phyloP scores from a whole-genome alignment of 1,139 yeast species.

The Taphrina pruni region DNA sequence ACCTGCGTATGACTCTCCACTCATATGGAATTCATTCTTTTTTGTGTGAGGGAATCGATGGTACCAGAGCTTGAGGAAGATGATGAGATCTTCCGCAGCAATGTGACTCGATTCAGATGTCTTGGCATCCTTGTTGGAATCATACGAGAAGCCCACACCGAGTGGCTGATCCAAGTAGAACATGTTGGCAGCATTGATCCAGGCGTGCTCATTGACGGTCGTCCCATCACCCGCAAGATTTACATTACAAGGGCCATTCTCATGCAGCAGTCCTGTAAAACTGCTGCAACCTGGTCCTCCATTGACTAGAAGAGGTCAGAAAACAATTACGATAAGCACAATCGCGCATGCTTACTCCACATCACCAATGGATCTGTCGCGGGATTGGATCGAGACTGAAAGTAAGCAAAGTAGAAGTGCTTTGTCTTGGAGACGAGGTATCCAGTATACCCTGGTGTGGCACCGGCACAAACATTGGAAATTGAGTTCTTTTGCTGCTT shows the following conservation, averaged over 20 bases:
- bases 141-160: constrained; percentile 85
- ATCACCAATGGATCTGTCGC: constrained; percentile 78
- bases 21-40: constrained; percentile 59
- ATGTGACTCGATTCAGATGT: neutral
- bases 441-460: constrained; percentile 63
- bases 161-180: constrained; percentile 83
- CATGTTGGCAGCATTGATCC: constrained; percentile 34
- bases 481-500: neutral
- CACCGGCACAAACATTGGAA: constrained; percentile 15
- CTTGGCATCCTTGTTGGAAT: constrained; percentile 49
- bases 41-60: constrained; percentile 67
- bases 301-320: constrained; percentile 56
- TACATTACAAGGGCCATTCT: constrained; percentile 84
- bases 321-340: no score
- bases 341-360: constrained; percentile 68
- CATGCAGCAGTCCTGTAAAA: constrained; percentile 94
- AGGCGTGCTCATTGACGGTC: constrained; percentile 61
- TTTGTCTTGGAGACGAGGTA: constrained; percentile 81
- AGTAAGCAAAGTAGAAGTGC: constrained; percentile 84
- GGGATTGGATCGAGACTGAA: constrained; percentile 90
- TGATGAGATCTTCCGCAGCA: constrained; percentile 49
- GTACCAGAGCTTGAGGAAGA: constrained; percentile 70
- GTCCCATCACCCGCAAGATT: constrained; percentile 63
- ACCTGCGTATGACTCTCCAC: constrained; percentile 97
- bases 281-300: constrained; percentile 93